Evolutionary conservation across 106 monocot genomes (phyloP).

Genomic region (Dactylorhiza incarnata): DNA sequence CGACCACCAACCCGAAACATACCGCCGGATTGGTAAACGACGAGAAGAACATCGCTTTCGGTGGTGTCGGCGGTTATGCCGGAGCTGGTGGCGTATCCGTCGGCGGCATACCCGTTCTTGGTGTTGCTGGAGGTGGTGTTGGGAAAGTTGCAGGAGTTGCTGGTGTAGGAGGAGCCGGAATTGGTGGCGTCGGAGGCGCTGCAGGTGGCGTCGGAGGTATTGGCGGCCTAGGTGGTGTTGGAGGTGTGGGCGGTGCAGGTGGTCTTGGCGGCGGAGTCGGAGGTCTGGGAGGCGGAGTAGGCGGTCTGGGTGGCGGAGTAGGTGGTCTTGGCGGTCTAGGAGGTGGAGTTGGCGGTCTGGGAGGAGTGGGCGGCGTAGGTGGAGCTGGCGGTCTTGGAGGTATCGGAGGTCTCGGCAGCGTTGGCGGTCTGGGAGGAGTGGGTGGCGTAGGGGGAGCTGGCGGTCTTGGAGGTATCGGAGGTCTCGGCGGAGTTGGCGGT

Average conservation of each 20-base stretch:
- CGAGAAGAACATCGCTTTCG: slow-evolving; percentile 13
- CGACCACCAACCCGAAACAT: too few species aligned
- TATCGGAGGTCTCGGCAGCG: neutral
- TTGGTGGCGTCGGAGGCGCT: neutral
- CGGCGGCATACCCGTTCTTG: neutral
- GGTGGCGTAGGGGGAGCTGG: neutral
- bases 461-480: neutral
- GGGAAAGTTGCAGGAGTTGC: neutral
- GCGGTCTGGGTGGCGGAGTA: neutral
- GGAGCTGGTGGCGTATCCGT: slow-evolving; percentile 9
- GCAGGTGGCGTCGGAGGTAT: neutral
- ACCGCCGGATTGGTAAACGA: neutral
- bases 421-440: neutral
- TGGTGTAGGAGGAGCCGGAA: neutral
- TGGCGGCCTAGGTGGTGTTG: neutral
- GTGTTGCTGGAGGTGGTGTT: neutral
- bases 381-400: neutral
- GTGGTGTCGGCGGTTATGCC: slow-evolving; percentile 12
- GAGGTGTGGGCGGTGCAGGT: neutral
- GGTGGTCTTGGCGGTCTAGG: neutral
- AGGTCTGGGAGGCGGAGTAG: neutral
- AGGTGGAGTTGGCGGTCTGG: neutral
- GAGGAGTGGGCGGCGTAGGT: neutral
- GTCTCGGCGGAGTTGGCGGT: neutral
- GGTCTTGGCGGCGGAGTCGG: neutral